Percentiles rank a stretch among this genome's conserved stretches.
Evolutionary conservation across 768 basidiomycete species (phyloP).

Genomic region (Phylloporus scabripes): DNA sequence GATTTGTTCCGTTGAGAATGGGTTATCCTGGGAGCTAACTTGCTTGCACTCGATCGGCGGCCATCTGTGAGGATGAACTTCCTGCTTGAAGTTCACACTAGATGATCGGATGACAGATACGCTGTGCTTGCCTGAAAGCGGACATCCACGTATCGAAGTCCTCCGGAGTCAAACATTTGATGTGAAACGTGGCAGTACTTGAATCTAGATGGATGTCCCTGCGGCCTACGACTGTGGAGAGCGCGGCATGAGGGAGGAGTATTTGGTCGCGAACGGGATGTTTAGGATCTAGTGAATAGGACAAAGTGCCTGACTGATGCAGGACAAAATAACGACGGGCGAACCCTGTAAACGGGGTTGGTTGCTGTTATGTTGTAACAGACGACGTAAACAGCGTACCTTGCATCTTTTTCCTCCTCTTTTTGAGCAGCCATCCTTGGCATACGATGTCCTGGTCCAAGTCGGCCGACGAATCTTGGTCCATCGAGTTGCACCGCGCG

Average conservation of each 20-base stretch:
- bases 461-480: constrained; percentile 3
- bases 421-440: constrained; percentile 83
- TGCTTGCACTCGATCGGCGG: constrained; percentile 32
- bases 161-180: constrained; percentile 64
- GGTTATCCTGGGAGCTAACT: constrained; percentile 37
- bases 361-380: neutral
- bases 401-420: constrained; percentile 85
- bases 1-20: constrained; percentile 46
- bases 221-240: constrained; percentile 65
- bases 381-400: constrained; percentile 37
- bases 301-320: constrained; percentile 59
- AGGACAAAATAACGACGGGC: constrained; percentile 80
- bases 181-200: constrained; percentile 70
- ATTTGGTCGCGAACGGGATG: constrained; percentile 69
- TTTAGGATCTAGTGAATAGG: constrained; percentile 69
- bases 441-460: constrained; percentile 34
- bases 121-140: constrained; percentile 55
- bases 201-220: constrained; percentile 82
- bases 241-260: constrained; percentile 62
- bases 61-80: constrained; percentile 49
- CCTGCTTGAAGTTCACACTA: constrained; percentile 36
- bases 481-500: constrained; percentile 1
- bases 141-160: constrained; percentile 75
- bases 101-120: constrained; percentile 5
- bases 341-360: constrained; percentile 50